These are phyloP conservation scores for Chlorella vulgaris DNA, from an alignment of 139 green algal genomes.

Conservation along the genomic window DNA sequence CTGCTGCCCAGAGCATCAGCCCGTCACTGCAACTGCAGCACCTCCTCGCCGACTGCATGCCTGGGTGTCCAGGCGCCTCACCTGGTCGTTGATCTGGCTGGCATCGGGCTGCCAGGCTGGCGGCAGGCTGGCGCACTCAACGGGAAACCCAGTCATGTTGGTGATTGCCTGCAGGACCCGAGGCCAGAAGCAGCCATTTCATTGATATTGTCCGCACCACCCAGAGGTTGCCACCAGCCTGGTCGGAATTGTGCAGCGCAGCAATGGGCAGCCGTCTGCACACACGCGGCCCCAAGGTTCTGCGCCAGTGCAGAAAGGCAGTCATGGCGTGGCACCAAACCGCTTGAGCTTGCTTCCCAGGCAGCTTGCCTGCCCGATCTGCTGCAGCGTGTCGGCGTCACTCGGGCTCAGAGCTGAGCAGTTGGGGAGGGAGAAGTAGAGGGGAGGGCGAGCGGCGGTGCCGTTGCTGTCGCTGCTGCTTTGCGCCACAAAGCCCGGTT, in stretches of 20 bases:
- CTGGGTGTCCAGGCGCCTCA: too few relatives aligned
- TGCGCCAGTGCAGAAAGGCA: too few relatives aligned
- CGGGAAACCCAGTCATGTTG: slow-evolving; percentile 53
- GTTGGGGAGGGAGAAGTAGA: slow-evolving; percentile 59
- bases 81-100: slow-evolving; percentile 25
- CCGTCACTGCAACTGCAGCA: not conserved
- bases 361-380: slow-evolving; percentile 30
- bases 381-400: slow-evolving; percentile 30
- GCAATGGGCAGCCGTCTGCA: not conserved
- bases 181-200: not conserved
- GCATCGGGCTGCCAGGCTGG: slow-evolving; percentile 15
- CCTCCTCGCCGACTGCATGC: too few relatives aligned
- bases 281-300: too few relatives aligned
- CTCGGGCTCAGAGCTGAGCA: slow-evolving; percentile 40
- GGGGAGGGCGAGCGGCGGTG: slow-evolving; percentile 25
- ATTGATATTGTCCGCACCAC: too few relatives aligned
- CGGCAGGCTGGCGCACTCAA: slow-evolving; percentile 48
- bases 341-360: too few relatives aligned
- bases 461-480: not conserved
- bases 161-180: slow-evolving; percentile 31
- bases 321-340: too few relatives aligned
- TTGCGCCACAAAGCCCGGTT: slow-evolving; percentile 56
- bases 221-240: too few relatives aligned
- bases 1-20: not conserved
- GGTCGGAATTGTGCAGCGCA: too few relatives aligned